phyloP scores from a whole-genome alignment of 108 stramenopile genomes.

The Stephanodiscus triporus region DNA sequence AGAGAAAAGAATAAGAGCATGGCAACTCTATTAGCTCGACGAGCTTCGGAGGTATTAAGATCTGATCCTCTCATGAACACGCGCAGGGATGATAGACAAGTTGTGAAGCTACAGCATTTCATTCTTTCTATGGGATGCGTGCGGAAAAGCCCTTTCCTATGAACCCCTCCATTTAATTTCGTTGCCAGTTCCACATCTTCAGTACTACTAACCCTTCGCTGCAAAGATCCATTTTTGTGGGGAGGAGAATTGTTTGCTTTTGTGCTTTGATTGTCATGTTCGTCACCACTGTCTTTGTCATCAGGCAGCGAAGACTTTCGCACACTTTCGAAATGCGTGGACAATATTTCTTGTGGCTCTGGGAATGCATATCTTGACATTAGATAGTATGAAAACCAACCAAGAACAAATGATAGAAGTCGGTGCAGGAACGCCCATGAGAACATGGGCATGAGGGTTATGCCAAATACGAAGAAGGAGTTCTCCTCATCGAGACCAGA shows the following conservation, averaged over 20 bases:
- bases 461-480: slow-evolving; percentile 46
- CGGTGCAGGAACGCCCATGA: slow-evolving; percentile 39
- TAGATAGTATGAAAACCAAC: slow-evolving; percentile 35
- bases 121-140: slow-evolving; percentile 13
- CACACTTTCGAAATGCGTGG: slow-evolving; percentile 29
- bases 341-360: slow-evolving; percentile 66
- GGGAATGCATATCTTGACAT: slow-evolving; percentile 64
- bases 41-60: slow-evolving; percentile 45
- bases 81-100: slow-evolving; percentile 27
- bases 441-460: slow-evolving; percentile 47
- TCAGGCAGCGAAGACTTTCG: background rate
- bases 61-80: slow-evolving; percentile 52
- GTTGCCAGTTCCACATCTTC: slow-evolving; percentile 25
- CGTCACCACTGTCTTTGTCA: slow-evolving; percentile 26
- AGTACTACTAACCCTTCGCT: slow-evolving; percentile 27
- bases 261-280: slow-evolving; percentile 12
- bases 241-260: slow-evolving; percentile 6
- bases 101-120: slow-evolving; percentile 14
- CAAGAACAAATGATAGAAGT: slow-evolving; percentile 40
- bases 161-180: slow-evolving; percentile 7
- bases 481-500: slow-evolving; percentile 19
- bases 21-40: slow-evolving; percentile 78
- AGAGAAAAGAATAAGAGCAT: slow-evolving; percentile 77
- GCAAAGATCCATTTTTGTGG: slow-evolving; percentile 18
- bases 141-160: slow-evolving; percentile 17